Conservation (phyloP, 495 filamentous ascomycete species). For the Penicillium steckii region DNA sequence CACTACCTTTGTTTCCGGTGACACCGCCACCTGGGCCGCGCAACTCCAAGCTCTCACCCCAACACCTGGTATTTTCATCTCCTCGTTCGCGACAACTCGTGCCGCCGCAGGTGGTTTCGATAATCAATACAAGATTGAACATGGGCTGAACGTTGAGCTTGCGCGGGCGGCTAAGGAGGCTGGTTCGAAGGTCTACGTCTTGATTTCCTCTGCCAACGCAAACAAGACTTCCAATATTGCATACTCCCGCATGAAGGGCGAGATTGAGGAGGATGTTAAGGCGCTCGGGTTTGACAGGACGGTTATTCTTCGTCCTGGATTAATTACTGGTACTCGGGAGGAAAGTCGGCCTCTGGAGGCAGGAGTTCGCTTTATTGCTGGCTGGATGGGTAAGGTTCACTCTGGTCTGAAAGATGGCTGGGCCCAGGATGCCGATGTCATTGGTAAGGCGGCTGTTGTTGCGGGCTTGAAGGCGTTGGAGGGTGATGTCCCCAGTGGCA, state of each 20-base stretch:
- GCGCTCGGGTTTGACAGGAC: conserved; percentile 68
- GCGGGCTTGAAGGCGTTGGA: conserved; percentile 47
- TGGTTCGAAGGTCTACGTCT: conserved; percentile 64
- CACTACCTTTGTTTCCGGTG: conserved; percentile 42
- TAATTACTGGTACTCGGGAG: conserved; percentile 70
- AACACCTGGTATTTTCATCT: conserved; percentile 59
- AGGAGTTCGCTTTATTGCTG: conserved; percentile 45
- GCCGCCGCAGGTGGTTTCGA: conserved; percentile 64
- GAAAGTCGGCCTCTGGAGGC: conserved; percentile 53
- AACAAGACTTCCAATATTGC: conserved; percentile 46
- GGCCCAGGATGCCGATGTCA: conserved; percentile 73
- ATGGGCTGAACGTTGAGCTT: conserved; percentile 69
- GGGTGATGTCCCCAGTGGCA: conserved; percentile 42
- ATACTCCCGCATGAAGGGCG: conserved; percentile 74
- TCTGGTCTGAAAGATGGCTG: conserved; percentile 58
- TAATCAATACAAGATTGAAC: conserved; percentile 74
- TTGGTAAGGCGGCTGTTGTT: conserved; percentile 69
- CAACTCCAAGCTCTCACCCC: conserved; percentile 53
- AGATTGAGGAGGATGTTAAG: conserved; percentile 75
- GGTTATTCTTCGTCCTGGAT: conserved; percentile 70
- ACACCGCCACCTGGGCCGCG: conserved; percentile 55
- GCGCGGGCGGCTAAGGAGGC: conserved; percentile 63
- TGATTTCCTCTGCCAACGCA: conserved; percentile 59
- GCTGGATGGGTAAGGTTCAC: conserved; percentile 52
- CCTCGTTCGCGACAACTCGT: conserved; percentile 66